A percentile compares a stretch with the other conserved stretches of the same genome.
phyloP scores from a whole-genome alignment of 179 eudicot species.

The Corrigiola litoralis region DNA sequence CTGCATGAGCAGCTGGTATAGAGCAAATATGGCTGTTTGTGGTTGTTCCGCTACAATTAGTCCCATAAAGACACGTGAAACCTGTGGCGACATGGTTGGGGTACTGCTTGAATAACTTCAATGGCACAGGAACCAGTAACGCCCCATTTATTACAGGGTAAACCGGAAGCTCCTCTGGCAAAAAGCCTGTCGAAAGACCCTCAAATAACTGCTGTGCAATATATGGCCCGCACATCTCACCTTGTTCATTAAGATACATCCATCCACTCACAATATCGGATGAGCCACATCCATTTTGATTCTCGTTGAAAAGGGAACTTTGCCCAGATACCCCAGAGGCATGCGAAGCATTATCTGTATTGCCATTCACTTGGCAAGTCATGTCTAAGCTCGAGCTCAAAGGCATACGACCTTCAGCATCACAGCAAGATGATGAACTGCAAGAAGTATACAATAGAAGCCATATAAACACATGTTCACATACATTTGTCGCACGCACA shows the following conservation, averaged over 20 bases:
- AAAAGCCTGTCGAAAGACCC: constrained; percentile 74
- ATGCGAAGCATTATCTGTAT: constrained; percentile 30
- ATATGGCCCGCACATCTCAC: constrained; percentile 95
- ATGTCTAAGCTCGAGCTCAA: constrained; percentile 36
- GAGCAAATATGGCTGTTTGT: constrained; percentile 10
- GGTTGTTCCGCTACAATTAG: constrained; percentile 15
- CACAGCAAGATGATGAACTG: constrained; percentile 33
- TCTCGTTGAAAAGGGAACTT: constrained; percentile 25
- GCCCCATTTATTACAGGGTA: constrained; percentile 70
- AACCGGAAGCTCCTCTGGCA: constrained; percentile 86
- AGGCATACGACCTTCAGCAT: constrained; percentile 26
- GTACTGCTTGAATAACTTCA: constrained; percentile 68
- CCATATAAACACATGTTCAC: not conserved
- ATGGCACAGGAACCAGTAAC: constrained; percentile 57
- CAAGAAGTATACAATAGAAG: not conserved
- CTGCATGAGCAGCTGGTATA: constrained; percentile 8
- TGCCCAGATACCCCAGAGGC: constrained; percentile 29
- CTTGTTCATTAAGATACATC: constrained; percentile 90
- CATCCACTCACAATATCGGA: constrained; percentile 61
- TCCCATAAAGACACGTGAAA: constrained; percentile 42
- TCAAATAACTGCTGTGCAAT: constrained; percentile 75
- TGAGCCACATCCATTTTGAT: constrained; percentile 19
- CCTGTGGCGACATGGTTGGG: constrained; percentile 87
- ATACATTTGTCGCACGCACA: not conserved
- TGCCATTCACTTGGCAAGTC: constrained; percentile 48